Evolutionary conservation across 139 green algal genomes (phyloP), one percentile per base, ranked within the genome.

Genomic region (Zygnema circumcarinatum): DNA sequence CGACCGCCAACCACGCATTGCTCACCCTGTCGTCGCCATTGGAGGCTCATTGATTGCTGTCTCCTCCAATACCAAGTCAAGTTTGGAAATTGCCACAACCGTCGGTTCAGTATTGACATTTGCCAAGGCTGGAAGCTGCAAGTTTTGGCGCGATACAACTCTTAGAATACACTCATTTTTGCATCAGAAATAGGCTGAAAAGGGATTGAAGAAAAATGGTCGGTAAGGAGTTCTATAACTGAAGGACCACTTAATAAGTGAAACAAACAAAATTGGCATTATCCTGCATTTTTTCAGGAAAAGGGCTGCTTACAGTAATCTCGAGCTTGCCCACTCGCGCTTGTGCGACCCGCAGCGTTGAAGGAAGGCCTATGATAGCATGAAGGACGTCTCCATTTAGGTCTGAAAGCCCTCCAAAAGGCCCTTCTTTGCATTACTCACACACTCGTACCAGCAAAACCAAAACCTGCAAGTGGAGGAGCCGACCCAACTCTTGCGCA

Each of bases 331-430:
- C 81, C 1, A 87, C 81, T 33, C 79, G 36, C 20, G 81, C 81
- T 35, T 53, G 21, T 0, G 62, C n/a, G 32, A 87, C 81, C 31
- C 67, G 81, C 33, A 87, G 22, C 16, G 81, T 87, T 42, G 81
- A 87, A 0, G 81, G 81, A n/a, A 87, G 67, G 31, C 81, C 81
- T 31, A 87, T 79, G 81, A 87, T 87, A 20, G 81, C 52, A 82
- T 87, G 81, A 20, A 87, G 67, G 31, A 87, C 81, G 39, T 81
- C 67, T 35, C 81, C 81, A 81, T 87, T 87, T 1, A 87, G 67
- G 25, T 87, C 81, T 87, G 67, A 16, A 76, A 22, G 52, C n/a
- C n/a, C n/a, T n/a, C n/a, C n/a, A n/a, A 0, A 0, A 0, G 42
- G 33, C 72, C 41, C 72, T 54, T 79, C 36, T 0, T 54, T 29